phyloP scores from a whole-genome alignment of 2,329 filamentous ascomycete genomes.

The Rhytidhysteron rufulum region DNA sequence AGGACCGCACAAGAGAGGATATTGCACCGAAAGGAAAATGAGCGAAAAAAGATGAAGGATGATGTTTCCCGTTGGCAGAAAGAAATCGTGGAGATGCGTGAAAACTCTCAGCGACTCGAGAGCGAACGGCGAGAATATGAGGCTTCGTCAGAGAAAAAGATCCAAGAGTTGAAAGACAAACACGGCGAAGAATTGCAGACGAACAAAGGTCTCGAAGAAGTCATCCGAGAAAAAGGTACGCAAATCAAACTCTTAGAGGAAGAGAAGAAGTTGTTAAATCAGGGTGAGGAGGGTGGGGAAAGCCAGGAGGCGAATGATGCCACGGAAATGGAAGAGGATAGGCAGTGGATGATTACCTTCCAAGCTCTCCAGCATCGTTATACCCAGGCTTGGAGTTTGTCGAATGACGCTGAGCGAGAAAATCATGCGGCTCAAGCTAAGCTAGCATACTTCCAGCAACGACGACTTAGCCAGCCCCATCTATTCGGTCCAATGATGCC shows the following conservation, averaged over 20 bases:
- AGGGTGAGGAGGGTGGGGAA: constrained; percentile 39
- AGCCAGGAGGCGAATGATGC: constrained; percentile 40
- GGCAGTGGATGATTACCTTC: constrained; percentile 54
- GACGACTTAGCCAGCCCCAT: constrained; percentile 36
- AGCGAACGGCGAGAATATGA: constrained; percentile 36
- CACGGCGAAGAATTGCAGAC: constrained; percentile 40
- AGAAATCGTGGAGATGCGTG: constrained; percentile 55
- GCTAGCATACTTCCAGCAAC: constrained; percentile 36
- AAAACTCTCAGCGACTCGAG: constrained; percentile 49
- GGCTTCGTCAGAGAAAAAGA: constrained; percentile 34
- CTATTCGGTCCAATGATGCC: constrained; percentile 29
- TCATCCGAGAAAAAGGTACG: constrained; percentile 66
- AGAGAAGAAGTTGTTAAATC: constrained; percentile 55
- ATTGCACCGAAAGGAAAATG: constrained; percentile 64
- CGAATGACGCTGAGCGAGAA: constrained; percentile 34
- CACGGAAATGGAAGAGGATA: constrained; percentile 43
- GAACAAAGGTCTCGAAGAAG: constrained; percentile 65
- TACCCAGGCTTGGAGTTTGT: constrained; percentile 31
- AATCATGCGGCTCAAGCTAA: constrained; percentile 39
- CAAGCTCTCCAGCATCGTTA: constrained; percentile 52
- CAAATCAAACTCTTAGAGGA: constrained; percentile 72
- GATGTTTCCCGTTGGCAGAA: constrained; percentile 66
- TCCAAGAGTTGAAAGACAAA: constrained; percentile 39
- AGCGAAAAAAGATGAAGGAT: constrained; percentile 66
- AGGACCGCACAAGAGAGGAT: constrained; percentile 72